A percentile compares a stretch with the other conserved stretches of the same genome.
These are phyloP conservation scores for Scytalidium lignicola DNA, from an alignment of 2,329 filamentous ascomycete genomes.

Conservation along the genomic window DNA sequence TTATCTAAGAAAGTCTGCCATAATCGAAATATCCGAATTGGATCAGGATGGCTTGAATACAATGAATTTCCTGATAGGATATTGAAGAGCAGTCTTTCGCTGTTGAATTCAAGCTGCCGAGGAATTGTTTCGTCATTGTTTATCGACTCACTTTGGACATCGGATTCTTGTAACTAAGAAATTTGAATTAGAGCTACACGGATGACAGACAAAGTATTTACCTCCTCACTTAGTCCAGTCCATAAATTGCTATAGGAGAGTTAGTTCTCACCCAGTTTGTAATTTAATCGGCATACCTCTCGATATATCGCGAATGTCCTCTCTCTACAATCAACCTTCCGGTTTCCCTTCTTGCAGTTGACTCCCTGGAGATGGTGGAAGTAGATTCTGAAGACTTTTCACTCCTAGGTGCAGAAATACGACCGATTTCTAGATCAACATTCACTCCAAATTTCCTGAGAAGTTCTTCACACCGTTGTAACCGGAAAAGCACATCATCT, in stretches of 20 bases:
- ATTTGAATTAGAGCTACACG: background rate
- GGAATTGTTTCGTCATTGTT: background rate
- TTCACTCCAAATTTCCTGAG: background rate
- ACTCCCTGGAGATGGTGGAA: background rate
- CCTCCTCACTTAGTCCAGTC: constrained; percentile 7
- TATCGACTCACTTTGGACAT: background rate
- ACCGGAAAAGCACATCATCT: background rate
- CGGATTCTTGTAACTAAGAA: background rate
- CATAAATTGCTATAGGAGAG: constrained; percentile 5
- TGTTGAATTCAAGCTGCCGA: background rate
- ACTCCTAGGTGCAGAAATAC: background rate
- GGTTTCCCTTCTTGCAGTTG: background rate
- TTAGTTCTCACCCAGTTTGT: background rate
- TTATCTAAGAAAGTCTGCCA: constrained; percentile 67
- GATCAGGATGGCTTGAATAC: constrained; percentile 47
- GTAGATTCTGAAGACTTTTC: background rate
- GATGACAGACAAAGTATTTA: background rate
- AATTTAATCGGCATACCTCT: background rate
- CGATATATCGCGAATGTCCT: constrained; percentile 3
- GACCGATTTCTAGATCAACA: background rate
- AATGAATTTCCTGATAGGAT: constrained; percentile 31
- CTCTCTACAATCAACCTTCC: background rate
- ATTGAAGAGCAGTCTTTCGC: constrained; percentile 42
- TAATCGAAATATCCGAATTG: constrained; percentile 54
- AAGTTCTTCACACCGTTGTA: background rate